These are phyloP conservation scores for Mercurialis annua DNA, from an alignment of 345 rosid genomes.

Conservation along the genomic window DNA sequence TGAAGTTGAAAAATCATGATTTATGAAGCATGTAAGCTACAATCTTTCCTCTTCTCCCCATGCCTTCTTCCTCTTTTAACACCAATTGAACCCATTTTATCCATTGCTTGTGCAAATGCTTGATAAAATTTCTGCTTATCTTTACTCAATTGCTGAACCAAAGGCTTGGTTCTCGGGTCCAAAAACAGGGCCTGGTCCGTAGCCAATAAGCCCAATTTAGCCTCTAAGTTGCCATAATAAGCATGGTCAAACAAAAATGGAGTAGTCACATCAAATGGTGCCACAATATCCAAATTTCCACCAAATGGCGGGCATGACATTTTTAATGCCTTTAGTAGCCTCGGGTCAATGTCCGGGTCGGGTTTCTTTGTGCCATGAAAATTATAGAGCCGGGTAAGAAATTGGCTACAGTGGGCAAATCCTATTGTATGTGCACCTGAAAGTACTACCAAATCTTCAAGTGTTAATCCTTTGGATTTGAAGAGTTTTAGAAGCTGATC, in stretches of 20 bases:
- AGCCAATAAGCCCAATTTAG: constrained; percentile 55
- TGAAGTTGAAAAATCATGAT: constrained; percentile 11
- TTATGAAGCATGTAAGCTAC: constrained; percentile 42
- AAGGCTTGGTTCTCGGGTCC: constrained; percentile 56
- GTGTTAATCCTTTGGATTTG: constrained; percentile 59
- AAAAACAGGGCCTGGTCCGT: constrained; percentile 58
- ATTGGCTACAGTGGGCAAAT: constrained; percentile 66
- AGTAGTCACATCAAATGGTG: constrained; percentile 68
- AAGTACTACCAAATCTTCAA: constrained; percentile 64
- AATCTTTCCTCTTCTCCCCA: constrained; percentile 70
- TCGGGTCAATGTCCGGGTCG: constrained; percentile 57
- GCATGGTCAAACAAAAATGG: constrained; percentile 72
- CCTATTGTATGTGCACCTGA: constrained; percentile 89
- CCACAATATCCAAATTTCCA: constrained; percentile 46
- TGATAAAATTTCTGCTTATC: constrained; percentile 56
- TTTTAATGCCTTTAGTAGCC: constrained; percentile 58
- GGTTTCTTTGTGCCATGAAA: constrained; percentile 52
- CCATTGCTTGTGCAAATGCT: constrained; percentile 71
- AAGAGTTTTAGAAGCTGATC: constrained; percentile 67
- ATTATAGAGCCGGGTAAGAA: constrained; percentile 56
- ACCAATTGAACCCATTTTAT: constrained; percentile 73
- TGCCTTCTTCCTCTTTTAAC: constrained; percentile 65
- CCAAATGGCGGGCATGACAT: constrained; percentile 66
- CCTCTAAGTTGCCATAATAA: constrained; percentile 51
- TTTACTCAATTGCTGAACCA: constrained; percentile 48